Percentiles rank a stretch among this genome's conserved stretches.
Conservation (phyloP, 768 basidiomycete genomes). For the Cystobasidium onofrii region DNA sequence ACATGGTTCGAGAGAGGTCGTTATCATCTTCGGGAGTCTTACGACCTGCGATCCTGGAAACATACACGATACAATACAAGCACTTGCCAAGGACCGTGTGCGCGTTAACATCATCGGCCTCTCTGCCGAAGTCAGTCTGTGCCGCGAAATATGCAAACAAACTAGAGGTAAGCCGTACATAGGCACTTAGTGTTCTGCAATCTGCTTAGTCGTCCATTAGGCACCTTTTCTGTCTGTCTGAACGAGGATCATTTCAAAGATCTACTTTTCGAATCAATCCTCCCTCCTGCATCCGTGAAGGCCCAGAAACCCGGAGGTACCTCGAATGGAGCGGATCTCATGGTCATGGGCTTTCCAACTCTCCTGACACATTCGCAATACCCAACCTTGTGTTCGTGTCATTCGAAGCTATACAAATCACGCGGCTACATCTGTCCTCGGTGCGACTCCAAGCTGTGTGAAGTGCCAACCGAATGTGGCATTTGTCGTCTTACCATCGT, state of each 20-base stretch:
- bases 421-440: slow-evolving; percentile 93
- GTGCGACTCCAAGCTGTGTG: slow-evolving; percentile 86
- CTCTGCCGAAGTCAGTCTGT: slow-evolving; percentile 97
- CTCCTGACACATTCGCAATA: slow-evolving; percentile 67
- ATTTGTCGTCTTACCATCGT: slow-evolving; percentile 97
- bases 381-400: slow-evolving; percentile 82
- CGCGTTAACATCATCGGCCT: slow-evolving; percentile 88
- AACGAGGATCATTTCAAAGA: slow-evolving; percentile 97
- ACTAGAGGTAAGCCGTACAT: slow-evolving; percentile 67
- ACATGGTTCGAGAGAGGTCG: slow-evolving; percentile 89
- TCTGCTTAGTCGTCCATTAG: slow-evolving; percentile 43
- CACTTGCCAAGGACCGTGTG: slow-evolving; percentile 63
- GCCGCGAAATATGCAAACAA: slow-evolving; percentile 78
- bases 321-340: slow-evolving; percentile 69
- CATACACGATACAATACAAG: slow-evolving; percentile 86
- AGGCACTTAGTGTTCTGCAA: background rate
- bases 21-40: slow-evolving; percentile 86
- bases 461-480: slow-evolving; percentile 95
- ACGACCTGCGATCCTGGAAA: slow-evolving; percentile 97
- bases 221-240: slow-evolving; percentile 81
- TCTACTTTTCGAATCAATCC: slow-evolving; percentile 85
- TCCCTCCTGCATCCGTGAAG: slow-evolving; percentile 62
- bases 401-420: slow-evolving; percentile 72
- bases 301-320: slow-evolving; percentile 49
- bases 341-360: slow-evolving; percentile 98